phyloP scores from a whole-genome alignment of 306 rosid genomes.

The Oemleria cerasiformis region DNA sequence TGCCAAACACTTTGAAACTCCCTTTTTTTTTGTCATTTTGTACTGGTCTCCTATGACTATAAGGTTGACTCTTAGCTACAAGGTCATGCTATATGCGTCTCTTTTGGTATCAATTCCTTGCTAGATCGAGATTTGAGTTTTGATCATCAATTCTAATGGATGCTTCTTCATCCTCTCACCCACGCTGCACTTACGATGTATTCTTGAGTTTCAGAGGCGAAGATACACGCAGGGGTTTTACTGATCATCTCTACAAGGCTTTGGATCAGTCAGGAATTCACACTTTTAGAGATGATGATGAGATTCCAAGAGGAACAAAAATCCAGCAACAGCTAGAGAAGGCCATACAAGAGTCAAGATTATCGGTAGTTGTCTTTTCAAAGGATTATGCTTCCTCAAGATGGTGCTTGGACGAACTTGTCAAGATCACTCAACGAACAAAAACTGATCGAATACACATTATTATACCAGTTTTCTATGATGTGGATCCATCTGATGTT shows the following conservation, averaged over 20 bases:
- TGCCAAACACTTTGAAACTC: no score
- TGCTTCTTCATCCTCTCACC: slow-evolving; percentile 4
- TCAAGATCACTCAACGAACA: neutral
- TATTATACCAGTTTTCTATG: slow-evolving; percentile 1
- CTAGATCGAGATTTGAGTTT: no score
- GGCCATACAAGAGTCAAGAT: neutral
- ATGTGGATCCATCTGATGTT: neutral
- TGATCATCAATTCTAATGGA: no score
- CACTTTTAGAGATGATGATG: slow-evolving; percentile 12
- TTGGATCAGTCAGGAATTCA: slow-evolving; percentile 4
- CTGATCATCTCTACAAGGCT: slow-evolving; percentile 4
- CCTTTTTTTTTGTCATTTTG: no score
- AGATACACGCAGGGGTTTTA: neutral
- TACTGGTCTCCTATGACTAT: no score
- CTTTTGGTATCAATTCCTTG: no score
- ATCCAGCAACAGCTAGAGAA: neutral
- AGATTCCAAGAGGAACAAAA: neutral
- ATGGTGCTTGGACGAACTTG: neutral
- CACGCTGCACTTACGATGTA: neutral
- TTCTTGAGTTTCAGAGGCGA: slow-evolving; percentile 15
- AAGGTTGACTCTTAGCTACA: no score
- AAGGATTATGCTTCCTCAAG: neutral
- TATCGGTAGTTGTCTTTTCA: slow-evolving; percentile 1
- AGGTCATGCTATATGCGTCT: no score
- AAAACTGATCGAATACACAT: neutral